A percentile compares a stretch with the other conserved stretches of the same genome.
Conservation (phyloP, 2,329 filamentous ascomycete genomes). For the Thelonectria olida region DNA sequence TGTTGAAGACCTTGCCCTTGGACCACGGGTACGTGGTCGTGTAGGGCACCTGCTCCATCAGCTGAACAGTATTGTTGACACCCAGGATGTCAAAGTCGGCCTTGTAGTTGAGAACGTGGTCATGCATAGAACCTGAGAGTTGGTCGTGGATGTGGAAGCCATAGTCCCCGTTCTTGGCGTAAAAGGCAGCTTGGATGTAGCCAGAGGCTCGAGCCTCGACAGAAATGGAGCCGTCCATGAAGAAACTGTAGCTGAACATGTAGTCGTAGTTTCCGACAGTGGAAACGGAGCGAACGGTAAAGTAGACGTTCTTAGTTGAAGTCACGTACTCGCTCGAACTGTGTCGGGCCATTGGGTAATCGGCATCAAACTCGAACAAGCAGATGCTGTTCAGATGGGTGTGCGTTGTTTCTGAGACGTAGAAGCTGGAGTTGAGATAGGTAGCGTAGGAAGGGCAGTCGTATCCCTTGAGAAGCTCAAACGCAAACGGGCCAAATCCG, state of each 20-base stretch:
- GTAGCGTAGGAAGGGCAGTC: constrained; percentile 62
- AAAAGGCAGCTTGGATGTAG: constrained; percentile 51
- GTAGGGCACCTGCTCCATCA: constrained; percentile 46
- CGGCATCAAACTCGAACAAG: constrained; percentile 61
- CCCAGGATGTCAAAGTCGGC: constrained; percentile 51
- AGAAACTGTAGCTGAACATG: constrained; percentile 49
- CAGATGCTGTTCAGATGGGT: constrained; percentile 62
- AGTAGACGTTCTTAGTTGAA: constrained; percentile 14
- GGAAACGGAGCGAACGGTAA: constrained; percentile 10
- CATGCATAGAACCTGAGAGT: constrained; percentile 51
- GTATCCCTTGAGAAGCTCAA: constrained; percentile 56
- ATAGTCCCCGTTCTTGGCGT: constrained; percentile 44
- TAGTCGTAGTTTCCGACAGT: constrained; percentile 56
- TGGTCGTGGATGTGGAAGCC: constrained; percentile 47
- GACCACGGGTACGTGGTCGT: constrained; percentile 41
- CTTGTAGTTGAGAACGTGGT: constrained; percentile 52
- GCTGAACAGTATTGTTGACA: constrained; percentile 48
- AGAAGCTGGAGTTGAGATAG: constrained; percentile 58
- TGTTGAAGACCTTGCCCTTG: constrained; percentile 20
- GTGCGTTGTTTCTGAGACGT: constrained; percentile 52
- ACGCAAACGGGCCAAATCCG: constrained; percentile 57
- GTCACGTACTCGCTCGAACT: constrained; percentile 13
- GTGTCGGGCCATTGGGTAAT: constrained; percentile 57
- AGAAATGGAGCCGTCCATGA: constrained; percentile 49
- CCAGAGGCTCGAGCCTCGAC: constrained; percentile 51